phyloP scores from a whole-genome alignment of 345 rosid species.

The Populus tremula region DNA sequence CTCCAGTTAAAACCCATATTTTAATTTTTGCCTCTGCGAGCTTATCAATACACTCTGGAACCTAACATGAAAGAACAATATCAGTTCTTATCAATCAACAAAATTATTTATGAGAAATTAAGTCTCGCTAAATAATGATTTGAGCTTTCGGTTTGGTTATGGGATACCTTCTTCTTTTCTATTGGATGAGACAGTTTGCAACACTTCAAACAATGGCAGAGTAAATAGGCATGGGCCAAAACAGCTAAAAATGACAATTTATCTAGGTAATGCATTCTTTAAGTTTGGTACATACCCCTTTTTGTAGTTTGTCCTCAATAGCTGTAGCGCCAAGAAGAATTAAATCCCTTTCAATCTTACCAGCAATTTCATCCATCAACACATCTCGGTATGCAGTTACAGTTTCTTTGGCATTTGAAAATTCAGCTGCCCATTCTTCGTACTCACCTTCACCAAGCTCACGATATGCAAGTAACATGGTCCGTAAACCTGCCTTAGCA shows the following conservation, averaged over 20 bases:
- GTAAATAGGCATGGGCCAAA: neutral
- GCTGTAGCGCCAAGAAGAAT: constrained; percentile 93
- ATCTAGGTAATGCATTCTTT: neutral
- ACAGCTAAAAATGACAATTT: neutral
- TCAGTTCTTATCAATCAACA: constrained; percentile 1
- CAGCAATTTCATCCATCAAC: constrained; percentile 52
- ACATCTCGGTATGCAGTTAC: constrained; percentile 53
- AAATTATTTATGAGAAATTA: constrained; percentile 1
- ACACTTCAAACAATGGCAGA: neutral
- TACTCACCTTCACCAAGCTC: constrained; percentile 64
- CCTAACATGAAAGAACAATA: constrained; percentile 40
- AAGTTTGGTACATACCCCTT: constrained; percentile 53
- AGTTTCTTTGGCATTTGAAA: constrained; percentile 53
- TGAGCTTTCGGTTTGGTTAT: neutral
- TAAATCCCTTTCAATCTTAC: constrained; percentile 62
- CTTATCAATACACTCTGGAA: constrained; percentile 68
- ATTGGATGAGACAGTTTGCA: neutral
- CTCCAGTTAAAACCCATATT: constrained; percentile 91
- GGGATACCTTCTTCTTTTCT: neutral
- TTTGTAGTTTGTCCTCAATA: constrained; percentile 89
- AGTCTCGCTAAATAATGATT: neutral
- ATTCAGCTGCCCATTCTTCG: constrained; percentile 52
- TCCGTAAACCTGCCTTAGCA: constrained; percentile 77
- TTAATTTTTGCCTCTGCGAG: constrained; percentile 74
- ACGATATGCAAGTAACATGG: constrained; percentile 71